Evolutionary conservation across 1,284 basidiomycete genomes (phyloP).

Genomic region (Ceratorhiza oryzae-sativae): DNA sequence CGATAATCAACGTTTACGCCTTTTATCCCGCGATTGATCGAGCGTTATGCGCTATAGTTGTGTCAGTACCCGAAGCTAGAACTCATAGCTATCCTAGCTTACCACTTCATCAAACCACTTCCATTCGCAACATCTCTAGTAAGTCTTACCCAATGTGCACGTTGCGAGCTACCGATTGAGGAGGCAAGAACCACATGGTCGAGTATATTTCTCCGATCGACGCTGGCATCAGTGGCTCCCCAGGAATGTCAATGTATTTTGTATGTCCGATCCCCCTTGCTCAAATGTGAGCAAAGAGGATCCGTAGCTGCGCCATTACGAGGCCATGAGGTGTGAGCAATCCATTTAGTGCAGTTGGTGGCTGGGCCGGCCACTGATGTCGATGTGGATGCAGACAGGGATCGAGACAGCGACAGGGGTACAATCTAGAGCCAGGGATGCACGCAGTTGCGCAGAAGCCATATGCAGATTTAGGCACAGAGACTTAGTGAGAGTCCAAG

Average conservation of each 20-base stretch:
- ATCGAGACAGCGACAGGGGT: not conserved
- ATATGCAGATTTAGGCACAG: not conserved
- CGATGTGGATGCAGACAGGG: not conserved
- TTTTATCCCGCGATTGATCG: not conserved
- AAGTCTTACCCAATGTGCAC: not conserved
- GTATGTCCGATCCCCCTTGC: too few species aligned
- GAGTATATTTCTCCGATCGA: not conserved
- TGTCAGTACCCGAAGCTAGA: not conserved
- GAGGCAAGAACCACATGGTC: not conserved
- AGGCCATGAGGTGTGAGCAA: too few species aligned
- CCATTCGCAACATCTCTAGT: not conserved
- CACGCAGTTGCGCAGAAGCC: not conserved
- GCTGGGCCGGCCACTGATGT: not conserved
- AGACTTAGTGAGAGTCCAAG: not conserved
- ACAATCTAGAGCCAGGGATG: not conserved
- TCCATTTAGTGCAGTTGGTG: not conserved
- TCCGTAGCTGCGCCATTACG: too few species aligned
- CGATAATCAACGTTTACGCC: not conserved
- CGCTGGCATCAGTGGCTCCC: not conserved
- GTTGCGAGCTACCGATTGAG: not conserved
- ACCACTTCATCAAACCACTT: not conserved
- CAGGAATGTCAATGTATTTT: not conserved
- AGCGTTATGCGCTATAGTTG: not conserved
- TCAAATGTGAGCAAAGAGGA: too few species aligned
- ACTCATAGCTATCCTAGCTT: not conserved